Evolutionary conservation across 2,329 filamentous ascomycete species (phyloP), one percentile per base, ranked within the genome.

Genomic region (Xylariomycetidae sp.): DNA sequence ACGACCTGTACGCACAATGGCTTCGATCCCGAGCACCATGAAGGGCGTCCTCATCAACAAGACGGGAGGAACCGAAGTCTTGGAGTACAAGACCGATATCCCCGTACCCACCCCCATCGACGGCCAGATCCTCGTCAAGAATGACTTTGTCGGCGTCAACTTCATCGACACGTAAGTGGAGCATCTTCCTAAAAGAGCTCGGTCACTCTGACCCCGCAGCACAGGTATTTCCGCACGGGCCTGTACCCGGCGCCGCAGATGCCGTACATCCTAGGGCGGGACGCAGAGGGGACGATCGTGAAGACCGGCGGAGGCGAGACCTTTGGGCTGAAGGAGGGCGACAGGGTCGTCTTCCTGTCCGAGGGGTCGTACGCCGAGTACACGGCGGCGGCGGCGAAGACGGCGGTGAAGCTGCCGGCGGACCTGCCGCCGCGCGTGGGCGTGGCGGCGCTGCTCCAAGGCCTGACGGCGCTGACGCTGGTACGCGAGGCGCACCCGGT

Each of bases 131-230:
- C 73, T 95, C 4, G 75, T 95, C 38, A 83, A 82, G 61, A 94
- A 94, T 60, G 76, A 81, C 43, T 84, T 75, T 55, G 70, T 82
- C 30, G 89, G 88, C 39, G 67, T 95, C 40, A 95, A 95, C 63
- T 95, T 75, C 63, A 93, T 95, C 52, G 89, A 95, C 61, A 94
- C 67, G 72, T 79, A 58, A 49, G 63, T 45, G 32, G 25, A 33
- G 15, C 34, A 25, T 10, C 29, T 38, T 9, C 26, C 6, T 24
- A 6, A 24, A 18, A 25, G 19, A 14, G 25, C 14, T 14, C 13
- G 6, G 15, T 10, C n/a, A 16, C 45, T 8, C 5, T 24, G 23
- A 4, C 18, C 32, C n/a, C 7, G n/a, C n/a, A 25, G 6, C 26
- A 23, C 29, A 78, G 71, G 24, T 94, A 95, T 64, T 93, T 89